phyloP scores from a whole-genome alignment of 768 basidiomycete genomes.

The Termitomyces sp. region DNA sequence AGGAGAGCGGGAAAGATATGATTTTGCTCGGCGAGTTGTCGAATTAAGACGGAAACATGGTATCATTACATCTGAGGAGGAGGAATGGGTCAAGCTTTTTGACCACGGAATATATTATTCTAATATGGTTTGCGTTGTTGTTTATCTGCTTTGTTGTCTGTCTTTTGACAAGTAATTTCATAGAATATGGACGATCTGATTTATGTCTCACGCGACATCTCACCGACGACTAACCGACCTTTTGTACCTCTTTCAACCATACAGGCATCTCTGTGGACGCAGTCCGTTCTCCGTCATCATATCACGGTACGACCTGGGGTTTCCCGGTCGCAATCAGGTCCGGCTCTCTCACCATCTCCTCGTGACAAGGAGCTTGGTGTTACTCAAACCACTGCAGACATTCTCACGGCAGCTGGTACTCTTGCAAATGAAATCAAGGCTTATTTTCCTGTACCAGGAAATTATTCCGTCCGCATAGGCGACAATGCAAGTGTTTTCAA shows the following conservation, averaged over 20 bases:
- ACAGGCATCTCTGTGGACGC: constrained; percentile 80
- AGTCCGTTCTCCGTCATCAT: constrained; percentile 62
- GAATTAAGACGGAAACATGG: constrained; percentile 66
- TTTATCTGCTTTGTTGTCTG: not conserved
- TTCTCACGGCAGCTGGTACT: constrained; percentile 33
- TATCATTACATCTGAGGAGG: constrained; percentile 61
- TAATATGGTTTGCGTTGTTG: constrained; percentile 66
- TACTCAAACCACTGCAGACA: constrained; percentile 50
- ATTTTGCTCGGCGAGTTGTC: constrained; percentile 70
- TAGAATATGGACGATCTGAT: constrained; percentile 82
- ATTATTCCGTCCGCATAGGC: constrained; percentile 75
- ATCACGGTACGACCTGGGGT: constrained; percentile 49
- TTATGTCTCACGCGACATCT: constrained; percentile 69
- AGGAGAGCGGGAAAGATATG: constrained; percentile 79
- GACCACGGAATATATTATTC: constrained; percentile 77
- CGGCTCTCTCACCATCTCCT: constrained; percentile 30
- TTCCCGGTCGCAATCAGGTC: constrained; percentile 16
- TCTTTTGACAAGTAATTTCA: constrained; percentile 3
- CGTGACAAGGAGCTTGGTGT: constrained; percentile 70
- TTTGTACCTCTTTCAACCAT: constrained; percentile 69
- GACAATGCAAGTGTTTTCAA: constrained; percentile 56
- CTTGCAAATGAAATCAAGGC: constrained; percentile 27
- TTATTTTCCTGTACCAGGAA: constrained; percentile 65
- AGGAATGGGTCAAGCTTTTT: constrained; percentile 70
- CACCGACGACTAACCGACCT: constrained; percentile 63